Conservation (phyloP, 331 rosid species). For the Dryas integrifolia region DNA sequence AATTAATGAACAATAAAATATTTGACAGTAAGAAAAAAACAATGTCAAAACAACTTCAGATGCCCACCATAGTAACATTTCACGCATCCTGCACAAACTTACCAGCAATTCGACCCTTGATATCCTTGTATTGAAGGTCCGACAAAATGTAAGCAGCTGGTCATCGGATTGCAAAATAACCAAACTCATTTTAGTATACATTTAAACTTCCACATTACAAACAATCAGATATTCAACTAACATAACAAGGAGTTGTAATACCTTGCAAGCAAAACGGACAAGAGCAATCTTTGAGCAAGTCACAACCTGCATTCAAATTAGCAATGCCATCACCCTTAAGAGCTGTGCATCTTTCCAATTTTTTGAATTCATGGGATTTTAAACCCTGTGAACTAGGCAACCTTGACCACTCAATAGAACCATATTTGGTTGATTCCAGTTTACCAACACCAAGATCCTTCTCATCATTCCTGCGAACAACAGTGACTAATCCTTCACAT, state of each 20-base stretch:
- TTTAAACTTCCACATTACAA: neutral
- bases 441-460: slow-evolving; percentile 21
- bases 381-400: slow-evolving; percentile 39
- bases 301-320: slow-evolving; percentile 27
- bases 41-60: neutral
- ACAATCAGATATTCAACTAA: slow-evolving; percentile 5
- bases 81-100: slow-evolving; percentile 19
- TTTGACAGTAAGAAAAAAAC: neutral
- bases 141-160: slow-evolving; percentile 81
- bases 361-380: slow-evolving; percentile 41
- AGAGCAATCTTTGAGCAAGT: slow-evolving; percentile 53
- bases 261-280: slow-evolving; percentile 93
- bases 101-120: slow-evolving; percentile 77
- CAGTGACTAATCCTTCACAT: slow-evolving; percentile 30
- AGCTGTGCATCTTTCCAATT: slow-evolving; percentile 55
- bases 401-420: slow-evolving; percentile 23
- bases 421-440: slow-evolving; percentile 25
- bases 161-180: slow-evolving; percentile 21
- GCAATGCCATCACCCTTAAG: slow-evolving; percentile 33
- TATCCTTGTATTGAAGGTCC: slow-evolving; percentile 89
- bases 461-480: slow-evolving; percentile 27
- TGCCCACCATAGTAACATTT: neutral
- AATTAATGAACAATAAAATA: neutral
- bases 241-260: slow-evolving; percentile 19
- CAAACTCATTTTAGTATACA: slow-evolving; percentile 22